Base-by-base conservation (phyloP, 1,284 basidiomycete species). In the Thelephora terrestris region DNA sequence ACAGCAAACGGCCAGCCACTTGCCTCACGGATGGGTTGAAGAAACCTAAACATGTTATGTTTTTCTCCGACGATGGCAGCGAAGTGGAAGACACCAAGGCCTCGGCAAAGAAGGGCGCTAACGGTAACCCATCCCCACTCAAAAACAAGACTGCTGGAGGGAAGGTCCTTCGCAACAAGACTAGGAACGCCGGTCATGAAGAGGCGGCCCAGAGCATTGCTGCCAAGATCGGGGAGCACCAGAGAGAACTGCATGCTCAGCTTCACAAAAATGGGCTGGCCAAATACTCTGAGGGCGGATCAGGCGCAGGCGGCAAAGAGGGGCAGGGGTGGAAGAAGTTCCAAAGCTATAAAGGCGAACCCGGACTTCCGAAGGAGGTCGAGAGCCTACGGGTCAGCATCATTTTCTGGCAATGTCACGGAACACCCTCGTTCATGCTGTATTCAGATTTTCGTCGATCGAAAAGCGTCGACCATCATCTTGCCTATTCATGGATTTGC, bases 311-410 rank as follows among this genome's bases (percentile, higher is more conserved):
- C 20, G 84, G 85, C 34, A 89, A 91, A 56, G 85, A 90, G 57
- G 87, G 87, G 25, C 96, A 96, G 64, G 78, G 81, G 1, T 94
- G 94, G 82, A 95, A 95, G 65, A 82, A 85, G 54, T 99, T 97
- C 70, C 92, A 94, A 69, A 95, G 91, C 58, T 99, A 98, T 69
- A 93, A 92, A 66, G 85, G 94, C 35, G 95, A 98, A 63, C 87
- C 79, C 20, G 90, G 85, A 51, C 67, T 99, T 29, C 96, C 96
- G 1, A 73, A 75, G 36, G 83, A 90, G 50, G 81, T 82, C 3
- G 86, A 92, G 53, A 76, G 74, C 53, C 65, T 91, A 49, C 72
- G 85, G 60, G 90, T 91, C 63, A 60, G 81, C 68, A 12, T 42
- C 20, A 10, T n/a, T 42, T 42, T 21, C 21, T 20, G 16, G 5